Evolutionary conservation across 768 basidiomycete genomes (phyloP), one percentile per base, ranked within the genome.

Genomic region (Russula sp.): DNA sequence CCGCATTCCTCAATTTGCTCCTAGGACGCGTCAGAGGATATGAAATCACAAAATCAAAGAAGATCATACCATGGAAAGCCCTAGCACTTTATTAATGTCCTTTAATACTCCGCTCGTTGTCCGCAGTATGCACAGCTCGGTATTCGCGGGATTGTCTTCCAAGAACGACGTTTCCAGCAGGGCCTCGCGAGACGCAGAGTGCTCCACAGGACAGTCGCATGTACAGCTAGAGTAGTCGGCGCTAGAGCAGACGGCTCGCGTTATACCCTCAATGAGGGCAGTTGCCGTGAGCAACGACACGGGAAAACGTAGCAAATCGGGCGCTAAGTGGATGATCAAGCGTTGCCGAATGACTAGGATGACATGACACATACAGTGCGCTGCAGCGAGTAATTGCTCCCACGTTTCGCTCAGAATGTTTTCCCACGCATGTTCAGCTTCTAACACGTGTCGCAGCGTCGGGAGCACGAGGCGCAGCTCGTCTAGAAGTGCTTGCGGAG

Each of bases 251-350:
- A 51, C 31, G 13, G 45, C 58, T 61, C 48, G 34, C 4, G 40
- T 59, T n/a, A 64, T 65, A 14, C 57, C 57, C 48, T 56, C 56
- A 22, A 62, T 66, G 11, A 66, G 55, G 37, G 66, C 65, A 18
- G 67, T 62, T 22, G 65, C 62, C 1, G 62, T 67, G 47, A 68
- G 62, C 27, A 66, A 14, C 6, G 65, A 66, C 27, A 64, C 50
- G 22, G 62, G 50, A 20, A 68, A 66, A 50, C 53, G 47, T 22
- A 66, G 32, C 39, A 67, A 31, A 48, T 54, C 52, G 4, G 67
- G 62, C 51, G 62, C 67, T 68, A 27, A 18, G 39, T 47, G 11
- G 35, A 37, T 22, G n/a, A n/a, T 22, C 48, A 22, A 4, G 31
- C 31, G 8, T 16, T 22, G 16, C 42, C 14, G 9, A 18, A 4